Evolutionary conservation across 148 eudicot genomes (phyloP).

Genomic region (Silene uniflora): DNA sequence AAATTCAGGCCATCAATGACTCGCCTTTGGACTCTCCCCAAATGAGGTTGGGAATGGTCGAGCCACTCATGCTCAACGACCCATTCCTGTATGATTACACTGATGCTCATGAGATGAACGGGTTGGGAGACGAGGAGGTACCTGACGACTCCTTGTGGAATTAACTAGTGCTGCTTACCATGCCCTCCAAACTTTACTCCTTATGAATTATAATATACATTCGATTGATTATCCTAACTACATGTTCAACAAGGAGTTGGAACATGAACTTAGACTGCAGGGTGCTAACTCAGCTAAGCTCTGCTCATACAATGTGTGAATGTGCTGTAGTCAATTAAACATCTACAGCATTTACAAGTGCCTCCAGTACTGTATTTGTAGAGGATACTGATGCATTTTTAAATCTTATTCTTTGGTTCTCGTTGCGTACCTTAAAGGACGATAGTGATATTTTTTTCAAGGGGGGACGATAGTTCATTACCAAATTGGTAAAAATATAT

Average conservation of each 20-base stretch:
- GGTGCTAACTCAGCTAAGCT: constrained; percentile 8
- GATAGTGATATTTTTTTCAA: not conserved
- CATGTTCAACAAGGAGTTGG: constrained; percentile 10
- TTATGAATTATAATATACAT: not conserved
- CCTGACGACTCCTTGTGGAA: constrained; percentile 48
- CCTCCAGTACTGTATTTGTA: constrained; percentile 1
- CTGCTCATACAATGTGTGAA: not conserved
- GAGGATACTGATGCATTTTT: not conserved
- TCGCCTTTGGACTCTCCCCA: constrained; percentile 59
- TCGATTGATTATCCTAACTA: not conserved
- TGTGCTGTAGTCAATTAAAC: not conserved
- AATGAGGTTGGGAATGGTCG: constrained; percentile 43
- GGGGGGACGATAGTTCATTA: not conserved
- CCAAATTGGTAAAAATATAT: not conserved
- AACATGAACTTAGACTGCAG: constrained; percentile 1
- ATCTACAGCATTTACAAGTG: not conserved
- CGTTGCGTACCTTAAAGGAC: not conserved
- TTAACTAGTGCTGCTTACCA: not conserved
- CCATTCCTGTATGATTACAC: not conserved
- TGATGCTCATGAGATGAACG: constrained; percentile 8
- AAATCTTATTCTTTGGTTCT: not conserved
- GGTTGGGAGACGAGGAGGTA: constrained; percentile 39
- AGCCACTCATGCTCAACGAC: constrained; percentile 23
- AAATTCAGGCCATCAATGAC: constrained; percentile 74
- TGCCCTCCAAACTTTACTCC: not conserved